phyloP scores from a whole-genome alignment of 2,329 filamentous ascomycete genomes.

The Exophiala mesophila region DNA sequence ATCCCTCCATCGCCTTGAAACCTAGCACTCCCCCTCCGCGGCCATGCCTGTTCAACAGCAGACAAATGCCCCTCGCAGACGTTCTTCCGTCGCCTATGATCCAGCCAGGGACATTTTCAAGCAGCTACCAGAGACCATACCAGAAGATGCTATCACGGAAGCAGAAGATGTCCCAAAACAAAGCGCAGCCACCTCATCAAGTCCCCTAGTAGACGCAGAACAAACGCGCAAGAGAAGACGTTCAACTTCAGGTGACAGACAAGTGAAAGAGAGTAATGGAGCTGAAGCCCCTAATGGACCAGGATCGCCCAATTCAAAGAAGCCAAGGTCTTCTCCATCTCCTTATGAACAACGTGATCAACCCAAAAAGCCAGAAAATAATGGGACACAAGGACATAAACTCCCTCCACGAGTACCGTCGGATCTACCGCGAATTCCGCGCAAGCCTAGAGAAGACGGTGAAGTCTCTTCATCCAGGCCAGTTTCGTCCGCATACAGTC shows the following conservation, averaged over 20 bases:
- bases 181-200: conserved; percentile 8
- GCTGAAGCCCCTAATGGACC: neutral
- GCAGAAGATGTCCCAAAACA: conserved; percentile 14
- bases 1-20: neutral
- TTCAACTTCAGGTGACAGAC: conserved; percentile 12
- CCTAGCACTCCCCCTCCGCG: neutral
- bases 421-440: conserved; percentile 22
- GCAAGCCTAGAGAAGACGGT: conserved; percentile 24
- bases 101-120: conserved; percentile 33
- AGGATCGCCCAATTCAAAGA: conserved; percentile 11
- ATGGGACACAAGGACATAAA: conserved; percentile 9
- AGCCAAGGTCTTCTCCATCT: conserved; percentile 12
- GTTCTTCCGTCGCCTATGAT: conserved; percentile 30
- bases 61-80: conserved; percentile 13
- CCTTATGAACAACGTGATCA: conserved; percentile 1
- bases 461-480: conserved; percentile 19
- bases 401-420: conserved; percentile 16
- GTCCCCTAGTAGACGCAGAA: conserved; percentile 11
- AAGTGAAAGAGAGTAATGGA: conserved; percentile 3
- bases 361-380: conserved; percentile 5
- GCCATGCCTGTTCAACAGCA: conserved; percentile 16
- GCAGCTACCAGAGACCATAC: conserved; percentile 25
- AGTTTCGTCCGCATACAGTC: conserved; percentile 18
- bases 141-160: conserved; percentile 25
- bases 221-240: conserved; percentile 18